Evolutionary conservation across 352 stramenopile genomes (phyloP).

Genomic region (Pythium coloratum): DNA sequence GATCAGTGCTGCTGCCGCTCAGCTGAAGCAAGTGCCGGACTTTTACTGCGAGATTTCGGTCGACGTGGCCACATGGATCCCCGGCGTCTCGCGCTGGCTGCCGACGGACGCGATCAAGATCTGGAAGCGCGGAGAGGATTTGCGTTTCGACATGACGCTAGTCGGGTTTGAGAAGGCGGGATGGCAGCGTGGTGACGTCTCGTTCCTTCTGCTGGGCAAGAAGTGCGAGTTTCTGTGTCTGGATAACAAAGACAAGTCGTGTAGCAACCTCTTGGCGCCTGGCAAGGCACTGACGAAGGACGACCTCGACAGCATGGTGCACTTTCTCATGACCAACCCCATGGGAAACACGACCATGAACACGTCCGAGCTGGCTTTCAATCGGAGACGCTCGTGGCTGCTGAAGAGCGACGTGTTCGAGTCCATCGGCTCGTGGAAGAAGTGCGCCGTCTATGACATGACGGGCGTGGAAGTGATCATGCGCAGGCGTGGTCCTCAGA

Average conservation of each 20-base stretch:
- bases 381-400: slow-evolving; percentile 54
- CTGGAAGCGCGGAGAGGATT: slow-evolving; percentile 61
- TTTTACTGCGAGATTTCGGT: slow-evolving; percentile 72
- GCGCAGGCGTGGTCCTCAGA: slow-evolving; percentile 47
- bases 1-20: slow-evolving; percentile 43
- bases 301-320: slow-evolving; percentile 56
- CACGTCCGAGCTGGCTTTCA: slow-evolving; percentile 37
- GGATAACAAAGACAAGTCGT: slow-evolving; percentile 49
- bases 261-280: slow-evolving; percentile 44
- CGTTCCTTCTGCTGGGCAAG: slow-evolving; percentile 55
- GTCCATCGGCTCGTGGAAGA: slow-evolving; percentile 55
- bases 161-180: slow-evolving; percentile 61
- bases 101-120: slow-evolving; percentile 76
- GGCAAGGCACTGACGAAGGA: slow-evolving; percentile 28
- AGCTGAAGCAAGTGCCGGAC: slow-evolving; percentile 47
- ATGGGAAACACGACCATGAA: slow-evolving; percentile 59
- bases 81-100: slow-evolving; percentile 63
- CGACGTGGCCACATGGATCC: slow-evolving; percentile 73
- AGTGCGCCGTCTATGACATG: slow-evolving; percentile 54
- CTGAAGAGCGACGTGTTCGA: slow-evolving; percentile 37
- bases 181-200: slow-evolving; percentile 67
- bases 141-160: slow-evolving; percentile 67
- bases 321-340: slow-evolving; percentile 60
- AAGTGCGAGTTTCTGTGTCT: slow-evolving; percentile 50
- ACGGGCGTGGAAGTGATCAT: slow-evolving; percentile 41